These are phyloP conservation scores for Aspergillus proliferans DNA, from an alignment of 2,329 filamentous ascomycete species.

Conservation along the genomic window DNA sequence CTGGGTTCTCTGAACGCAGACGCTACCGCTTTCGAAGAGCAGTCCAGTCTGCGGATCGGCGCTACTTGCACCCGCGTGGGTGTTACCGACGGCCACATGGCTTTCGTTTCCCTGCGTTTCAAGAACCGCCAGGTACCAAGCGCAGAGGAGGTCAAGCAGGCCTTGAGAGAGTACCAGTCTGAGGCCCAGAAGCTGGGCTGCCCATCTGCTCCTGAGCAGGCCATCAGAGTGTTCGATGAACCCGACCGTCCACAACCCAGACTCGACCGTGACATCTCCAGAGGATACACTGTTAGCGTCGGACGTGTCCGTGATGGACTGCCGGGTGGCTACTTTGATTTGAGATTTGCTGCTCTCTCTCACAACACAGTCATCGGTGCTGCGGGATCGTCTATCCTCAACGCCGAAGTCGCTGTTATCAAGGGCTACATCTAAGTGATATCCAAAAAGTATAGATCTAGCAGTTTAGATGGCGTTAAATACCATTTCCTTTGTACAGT, in stretches of 20 bases:
- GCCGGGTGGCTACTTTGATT: slow-evolving; percentile 74
- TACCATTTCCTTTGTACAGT: slow-evolving; percentile 5
- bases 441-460: slow-evolving; percentile 6
- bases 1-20: slow-evolving; percentile 68
- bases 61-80: slow-evolving; percentile 89
- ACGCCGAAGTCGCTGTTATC: slow-evolving; percentile 84
- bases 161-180: slow-evolving; percentile 71
- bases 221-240: slow-evolving; percentile 87
- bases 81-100: slow-evolving; percentile 92
- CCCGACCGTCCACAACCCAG: slow-evolving; percentile 84
- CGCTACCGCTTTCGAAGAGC: slow-evolving; percentile 69
- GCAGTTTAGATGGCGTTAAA: slow-evolving; percentile 9
- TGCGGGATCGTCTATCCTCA: slow-evolving; percentile 91
- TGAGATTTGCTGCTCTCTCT: slow-evolving; percentile 89
- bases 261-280: slow-evolving; percentile 76
- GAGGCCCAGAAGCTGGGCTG: slow-evolving; percentile 80
- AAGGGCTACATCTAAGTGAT: slow-evolving; percentile 67
- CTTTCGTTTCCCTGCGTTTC: slow-evolving; percentile 86
- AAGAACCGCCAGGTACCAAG: slow-evolving; percentile 66
- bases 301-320: slow-evolving; percentile 81
- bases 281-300: slow-evolving; percentile 86
- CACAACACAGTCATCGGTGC: slow-evolving; percentile 92
- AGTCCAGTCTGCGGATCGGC: slow-evolving; percentile 66
- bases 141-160: slow-evolving; percentile 69
- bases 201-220: slow-evolving; percentile 72